Conservation (phyloP, 2,329 filamentous ascomycete species). For the Colletotrichum cereale region DNA sequence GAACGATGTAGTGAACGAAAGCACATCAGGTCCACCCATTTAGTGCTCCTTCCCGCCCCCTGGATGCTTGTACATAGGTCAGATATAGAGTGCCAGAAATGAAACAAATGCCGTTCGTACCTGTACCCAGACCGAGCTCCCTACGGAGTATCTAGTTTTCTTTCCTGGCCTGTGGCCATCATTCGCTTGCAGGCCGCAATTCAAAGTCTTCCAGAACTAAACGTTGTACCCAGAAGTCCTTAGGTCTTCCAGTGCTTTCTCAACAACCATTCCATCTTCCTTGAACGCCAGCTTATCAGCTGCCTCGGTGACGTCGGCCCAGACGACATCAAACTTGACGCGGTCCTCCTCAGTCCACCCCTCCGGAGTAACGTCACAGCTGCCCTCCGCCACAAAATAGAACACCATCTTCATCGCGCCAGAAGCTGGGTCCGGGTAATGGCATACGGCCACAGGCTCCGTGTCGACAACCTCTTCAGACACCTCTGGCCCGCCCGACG, state of each 20-base stretch:
- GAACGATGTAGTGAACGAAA: not conserved
- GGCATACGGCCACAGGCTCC: slow-evolving; percentile 53
- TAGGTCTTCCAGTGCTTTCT: slow-evolving; percentile 47
- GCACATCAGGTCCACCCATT: no score
- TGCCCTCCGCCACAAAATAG: slow-evolving; percentile 53
- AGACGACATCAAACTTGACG: slow-evolving; percentile 48
- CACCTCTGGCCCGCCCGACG: slow-evolving; percentile 40
- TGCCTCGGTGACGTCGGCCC: slow-evolving; percentile 44
- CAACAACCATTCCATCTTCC: slow-evolving; percentile 45
- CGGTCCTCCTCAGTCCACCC: slow-evolving; percentile 32
- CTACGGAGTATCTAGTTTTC: not conserved
- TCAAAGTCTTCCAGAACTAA: slow-evolving; percentile 13
- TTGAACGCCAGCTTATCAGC: slow-evolving; percentile 43
- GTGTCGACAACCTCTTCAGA: slow-evolving; percentile 48
- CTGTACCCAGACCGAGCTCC: not conserved
- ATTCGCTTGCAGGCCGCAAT: not conserved
- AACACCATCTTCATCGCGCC: slow-evolving; percentile 55
- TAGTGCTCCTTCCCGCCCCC: no score
- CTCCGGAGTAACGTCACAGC: slow-evolving; percentile 44
- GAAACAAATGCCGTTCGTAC: not conserved
- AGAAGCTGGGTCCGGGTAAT: slow-evolving; percentile 52
- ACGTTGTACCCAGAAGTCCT: slow-evolving; percentile 45
- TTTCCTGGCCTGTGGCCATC: not conserved
- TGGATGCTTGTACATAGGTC: not conserved
- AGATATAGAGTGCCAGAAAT: not conserved